These are phyloP conservation scores for Cochlearia excelsa DNA, from an alignment of 345 rosid genomes.

Conservation along the genomic window DNA sequence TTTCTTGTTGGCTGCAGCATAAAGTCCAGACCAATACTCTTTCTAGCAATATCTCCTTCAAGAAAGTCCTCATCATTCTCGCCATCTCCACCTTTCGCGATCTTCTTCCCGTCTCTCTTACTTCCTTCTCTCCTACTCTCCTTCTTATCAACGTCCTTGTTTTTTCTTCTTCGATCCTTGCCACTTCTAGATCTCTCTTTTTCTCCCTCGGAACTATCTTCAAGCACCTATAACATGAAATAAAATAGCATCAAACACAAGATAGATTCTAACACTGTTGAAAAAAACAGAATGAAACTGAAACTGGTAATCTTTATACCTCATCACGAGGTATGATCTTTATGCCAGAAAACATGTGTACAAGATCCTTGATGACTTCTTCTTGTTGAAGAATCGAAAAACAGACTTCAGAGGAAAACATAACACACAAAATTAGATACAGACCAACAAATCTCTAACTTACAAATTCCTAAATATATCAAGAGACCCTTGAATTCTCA, in stretches of 20 bases:
- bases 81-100: slow-evolving; percentile 47
- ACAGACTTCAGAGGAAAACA: not conserved
- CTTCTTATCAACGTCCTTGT: slow-evolving; percentile 46
- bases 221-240: slow-evolving; percentile 39
- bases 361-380: slow-evolving; percentile 1
- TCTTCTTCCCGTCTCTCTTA: slow-evolving; percentile 50
- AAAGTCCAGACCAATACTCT: slow-evolving; percentile 77
- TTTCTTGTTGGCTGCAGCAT: slow-evolving; percentile 69
- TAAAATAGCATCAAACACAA: slow-evolving; percentile 10
- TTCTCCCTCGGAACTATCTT: slow-evolving; percentile 36
- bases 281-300: not conserved
- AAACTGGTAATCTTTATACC: slow-evolving; percentile 28
- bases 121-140: slow-evolving; percentile 43
- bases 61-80: slow-evolving; percentile 38
- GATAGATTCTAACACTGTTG: not conserved
- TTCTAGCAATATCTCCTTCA: slow-evolving; percentile 51
- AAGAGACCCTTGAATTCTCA: no score
- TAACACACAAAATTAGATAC: not conserved
- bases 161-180: slow-evolving; percentile 40
- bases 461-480: not conserved
- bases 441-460: not conserved
- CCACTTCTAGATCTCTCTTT: slow-evolving; percentile 39
- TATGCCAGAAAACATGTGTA: slow-evolving; percentile 65
- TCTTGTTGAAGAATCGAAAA: not conserved
- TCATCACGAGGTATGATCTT: slow-evolving; percentile 73